Percentiles rank a stretch among this genome's conserved stretches.
phyloP scores from a whole-genome alignment of 495 filamentous ascomycete genomes.

The Lentithecium fluviatile region DNA sequence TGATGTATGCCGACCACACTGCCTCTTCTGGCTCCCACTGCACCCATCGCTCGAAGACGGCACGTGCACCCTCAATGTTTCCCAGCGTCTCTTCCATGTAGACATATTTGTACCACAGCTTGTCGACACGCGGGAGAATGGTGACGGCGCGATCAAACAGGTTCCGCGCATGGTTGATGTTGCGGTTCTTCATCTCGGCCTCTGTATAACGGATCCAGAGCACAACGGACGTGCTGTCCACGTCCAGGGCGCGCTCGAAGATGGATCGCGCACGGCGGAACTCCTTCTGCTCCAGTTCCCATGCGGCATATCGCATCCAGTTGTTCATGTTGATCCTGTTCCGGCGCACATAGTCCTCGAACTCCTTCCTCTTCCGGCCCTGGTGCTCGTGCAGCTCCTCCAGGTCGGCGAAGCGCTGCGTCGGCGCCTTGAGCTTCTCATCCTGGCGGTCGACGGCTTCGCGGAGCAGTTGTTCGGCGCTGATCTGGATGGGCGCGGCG shows the following conservation, averaged over 20 bases:
- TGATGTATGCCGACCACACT: constrained; percentile 94
- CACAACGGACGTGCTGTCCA: constrained; percentile 79
- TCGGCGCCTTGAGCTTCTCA: constrained; percentile 79
- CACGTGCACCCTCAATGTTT: constrained; percentile 86
- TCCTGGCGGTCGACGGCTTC: constrained; percentile 98
- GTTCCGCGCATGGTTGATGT: constrained; percentile 97
- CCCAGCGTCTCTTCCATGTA: constrained; percentile 98
- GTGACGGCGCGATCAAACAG: constrained; percentile 92
- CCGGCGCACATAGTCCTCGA: constrained; percentile 95
- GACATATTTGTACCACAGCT: constrained; percentile 98
- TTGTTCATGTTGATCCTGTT: constrained; percentile 97
- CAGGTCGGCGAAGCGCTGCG: constrained; percentile 91
- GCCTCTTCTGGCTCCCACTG: constrained; percentile 95
- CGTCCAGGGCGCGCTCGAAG: constrained; percentile 94
- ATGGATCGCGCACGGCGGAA: constrained; percentile 92
- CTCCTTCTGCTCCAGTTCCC: constrained; percentile 98
- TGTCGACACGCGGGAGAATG: constrained; percentile 84
- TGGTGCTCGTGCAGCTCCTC: constrained; percentile 98
- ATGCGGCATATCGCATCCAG: constrained; percentile 96
- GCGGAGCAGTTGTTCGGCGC: constrained; percentile 93
- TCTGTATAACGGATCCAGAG: constrained; percentile 90
- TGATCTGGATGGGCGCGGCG: constrained; percentile 69
- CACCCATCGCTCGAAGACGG: constrained; percentile 98
- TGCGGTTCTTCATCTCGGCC: constrained; percentile 81
- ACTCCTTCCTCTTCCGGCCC: constrained; percentile 91